A percentile compares a stretch with the other conserved stretches of the same genome.
These are phyloP conservation scores for Pseudogymnoascus sp. DNA, from an alignment of 2,329 filamentous ascomycete species.

Conservation along the genomic window DNA sequence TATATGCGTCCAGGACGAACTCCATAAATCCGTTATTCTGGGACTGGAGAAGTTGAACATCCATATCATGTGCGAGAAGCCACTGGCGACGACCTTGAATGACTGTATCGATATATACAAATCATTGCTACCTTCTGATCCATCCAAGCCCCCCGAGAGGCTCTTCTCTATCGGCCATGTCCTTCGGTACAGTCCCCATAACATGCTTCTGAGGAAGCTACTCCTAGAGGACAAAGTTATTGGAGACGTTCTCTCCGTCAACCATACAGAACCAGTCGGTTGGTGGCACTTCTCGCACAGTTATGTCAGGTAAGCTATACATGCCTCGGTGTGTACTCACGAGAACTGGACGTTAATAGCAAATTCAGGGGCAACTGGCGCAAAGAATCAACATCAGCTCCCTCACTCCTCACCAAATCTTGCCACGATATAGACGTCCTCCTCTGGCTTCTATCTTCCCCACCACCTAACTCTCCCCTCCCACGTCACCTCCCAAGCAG, in stretches of 20 bases:
- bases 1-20: constrained; percentile 75
- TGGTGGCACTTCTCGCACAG: constrained; percentile 94
- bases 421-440: constrained; percentile 94
- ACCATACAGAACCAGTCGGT: constrained; percentile 90
- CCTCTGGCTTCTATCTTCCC: constrained; percentile 78
- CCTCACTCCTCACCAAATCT: constrained; percentile 83
- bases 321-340: no score
- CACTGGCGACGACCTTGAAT: constrained; percentile 67
- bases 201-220: constrained; percentile 71
- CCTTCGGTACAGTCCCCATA: constrained; percentile 85
- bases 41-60: constrained; percentile 62
- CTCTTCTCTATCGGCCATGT: constrained; percentile 94
- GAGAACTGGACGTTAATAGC: constrained; percentile 3
- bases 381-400: constrained; percentile 65
- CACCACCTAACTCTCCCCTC: constrained; percentile 28
- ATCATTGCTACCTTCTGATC: constrained; percentile 37
- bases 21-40: constrained; percentile 73
- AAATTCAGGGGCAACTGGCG: constrained; percentile 77
- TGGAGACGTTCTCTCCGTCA: constrained; percentile 75
- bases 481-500: constrained; percentile 64
- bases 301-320: constrained; percentile 55
- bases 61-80: constrained; percentile 94
- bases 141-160: constrained; percentile 30
- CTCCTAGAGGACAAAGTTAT: constrained; percentile 67
- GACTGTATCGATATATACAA: constrained; percentile 71